A percentile compares a stretch with the other conserved stretches of the same genome.
phyloP scores from a whole-genome alignment of 768 basidiomycete genomes.

The Collybia nuda region DNA sequence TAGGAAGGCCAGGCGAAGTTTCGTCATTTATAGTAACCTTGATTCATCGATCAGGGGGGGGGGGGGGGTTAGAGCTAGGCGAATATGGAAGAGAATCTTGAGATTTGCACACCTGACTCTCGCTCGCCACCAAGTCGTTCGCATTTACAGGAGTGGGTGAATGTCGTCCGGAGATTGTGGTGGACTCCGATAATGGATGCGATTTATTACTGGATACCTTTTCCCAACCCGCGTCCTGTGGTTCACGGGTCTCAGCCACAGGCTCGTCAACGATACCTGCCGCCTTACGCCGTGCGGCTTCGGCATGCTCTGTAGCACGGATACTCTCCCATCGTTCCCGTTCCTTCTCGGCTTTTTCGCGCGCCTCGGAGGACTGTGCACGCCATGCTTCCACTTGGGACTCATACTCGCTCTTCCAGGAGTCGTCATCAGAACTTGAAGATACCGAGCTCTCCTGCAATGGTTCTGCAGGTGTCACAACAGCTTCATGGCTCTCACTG shows the following conservation, averaged over 20 bases:
- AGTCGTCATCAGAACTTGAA: constrained; percentile 33
- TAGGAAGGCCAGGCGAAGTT: constrained; percentile 18
- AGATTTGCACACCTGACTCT: constrained; percentile 24
- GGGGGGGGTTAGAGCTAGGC: neutral
- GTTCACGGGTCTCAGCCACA: constrained; percentile 15
- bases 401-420: constrained; percentile 72
- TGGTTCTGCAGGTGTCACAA: constrained; percentile 8
- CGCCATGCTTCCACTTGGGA: constrained; percentile 70
- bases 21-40: neutral
- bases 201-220: constrained; percentile 24
- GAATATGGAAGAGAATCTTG: neutral
- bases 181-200: constrained; percentile 18
- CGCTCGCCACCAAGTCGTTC: constrained; percentile 39
- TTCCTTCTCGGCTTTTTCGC: constrained; percentile 73
- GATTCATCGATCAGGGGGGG: too few species aligned
- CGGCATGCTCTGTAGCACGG: constrained; percentile 52
- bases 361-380: constrained; percentile 66
- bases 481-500: neutral
- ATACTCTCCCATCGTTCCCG: constrained; percentile 72
- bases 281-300: constrained; percentile 37
- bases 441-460: constrained; percentile 6
- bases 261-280: constrained; percentile 13
- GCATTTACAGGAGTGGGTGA: constrained; percentile 39
- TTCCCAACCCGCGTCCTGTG: constrained; percentile 31
- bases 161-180: constrained; percentile 11